phyloP scores from a whole-genome alignment of 345 rosid genomes.

The Firmiana major region DNA sequence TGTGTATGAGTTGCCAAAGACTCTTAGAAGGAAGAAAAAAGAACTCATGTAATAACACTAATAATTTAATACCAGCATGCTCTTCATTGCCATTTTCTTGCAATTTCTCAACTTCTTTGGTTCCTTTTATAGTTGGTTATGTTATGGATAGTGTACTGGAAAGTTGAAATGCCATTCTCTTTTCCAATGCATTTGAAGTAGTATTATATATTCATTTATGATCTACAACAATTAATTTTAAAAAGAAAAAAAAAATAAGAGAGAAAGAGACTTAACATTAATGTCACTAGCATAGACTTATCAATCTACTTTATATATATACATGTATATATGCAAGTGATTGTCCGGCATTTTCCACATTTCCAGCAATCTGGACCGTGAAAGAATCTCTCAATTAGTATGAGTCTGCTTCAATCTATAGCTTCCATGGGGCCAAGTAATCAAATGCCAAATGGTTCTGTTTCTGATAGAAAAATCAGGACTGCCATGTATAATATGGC shows the following conservation, averaged over 20 bases:
- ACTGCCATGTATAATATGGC: not conserved
- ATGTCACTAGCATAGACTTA: not conserved
- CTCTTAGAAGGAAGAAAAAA: not conserved
- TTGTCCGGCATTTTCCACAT: not conserved
- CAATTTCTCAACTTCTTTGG: not conserved
- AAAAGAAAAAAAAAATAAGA: not conserved
- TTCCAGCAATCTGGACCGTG: not conserved
- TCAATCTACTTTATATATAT: not conserved
- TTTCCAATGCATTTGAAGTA: not conserved
- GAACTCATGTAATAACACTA: not conserved
- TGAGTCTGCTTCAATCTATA: not conserved
- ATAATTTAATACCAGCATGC: not conserved
- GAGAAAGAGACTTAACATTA: not conserved
- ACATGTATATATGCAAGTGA: not conserved
- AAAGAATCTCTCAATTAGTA: not conserved
- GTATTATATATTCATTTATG: not conserved
- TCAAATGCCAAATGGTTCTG: not conserved
- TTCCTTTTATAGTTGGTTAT: not conserved
- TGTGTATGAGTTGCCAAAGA: not conserved
- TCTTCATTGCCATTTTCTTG: not conserved
- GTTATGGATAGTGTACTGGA: not conserved
- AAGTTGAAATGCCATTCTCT: not conserved
- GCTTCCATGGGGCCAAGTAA: constrained; percentile 4
- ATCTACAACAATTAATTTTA: not conserved
- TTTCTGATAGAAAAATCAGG: not conserved